phyloP scores from a whole-genome alignment of 2,329 filamentous ascomycete species.

The Stachybotrys chartarum region DNA sequence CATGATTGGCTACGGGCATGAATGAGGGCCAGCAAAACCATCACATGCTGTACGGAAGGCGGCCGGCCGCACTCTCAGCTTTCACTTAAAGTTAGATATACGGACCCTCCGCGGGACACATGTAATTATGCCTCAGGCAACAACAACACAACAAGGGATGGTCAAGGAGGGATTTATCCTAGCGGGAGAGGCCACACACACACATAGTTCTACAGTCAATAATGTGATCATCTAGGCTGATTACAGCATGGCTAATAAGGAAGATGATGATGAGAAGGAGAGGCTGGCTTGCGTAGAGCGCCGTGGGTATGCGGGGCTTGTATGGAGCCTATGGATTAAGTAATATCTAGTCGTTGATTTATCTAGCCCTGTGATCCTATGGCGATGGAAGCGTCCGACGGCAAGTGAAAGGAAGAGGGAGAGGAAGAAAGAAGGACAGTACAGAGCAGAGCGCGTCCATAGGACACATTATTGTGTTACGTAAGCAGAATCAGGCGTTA shows the following conservation, averaged over 20 bases:
- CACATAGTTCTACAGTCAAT: too few relatives aligned
- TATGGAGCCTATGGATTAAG: conserved; percentile 1
- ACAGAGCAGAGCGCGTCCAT: not conserved
- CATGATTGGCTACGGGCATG: not conserved
- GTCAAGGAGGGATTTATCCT: too few relatives aligned
- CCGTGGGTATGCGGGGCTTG: not conserved
- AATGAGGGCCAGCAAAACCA: not conserved
- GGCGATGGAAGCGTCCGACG: not conserved
- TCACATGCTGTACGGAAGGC: not conserved
- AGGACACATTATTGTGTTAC: not conserved
- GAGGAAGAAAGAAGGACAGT: not conserved
- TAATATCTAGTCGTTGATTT: conserved; percentile 11
- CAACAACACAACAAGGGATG: too few relatives aligned
- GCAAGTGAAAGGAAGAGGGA: too few relatives aligned
- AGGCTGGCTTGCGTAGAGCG: not conserved
- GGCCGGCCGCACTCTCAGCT: not conserved
- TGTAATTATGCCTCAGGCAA: too few relatives aligned
- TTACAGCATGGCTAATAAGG: not conserved
- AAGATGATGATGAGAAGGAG: conserved; percentile 2
- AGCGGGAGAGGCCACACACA: too few relatives aligned
- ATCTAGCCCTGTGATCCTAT: conserved; percentile 5
- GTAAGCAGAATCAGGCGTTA: not conserved
- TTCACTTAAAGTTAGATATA: not conserved
- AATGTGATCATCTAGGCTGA: not conserved
- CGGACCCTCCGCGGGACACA: too few relatives aligned